Conservation (phyloP, 192 early-diverging fungal species). For the Gaertneriomyces sp. region DNA sequence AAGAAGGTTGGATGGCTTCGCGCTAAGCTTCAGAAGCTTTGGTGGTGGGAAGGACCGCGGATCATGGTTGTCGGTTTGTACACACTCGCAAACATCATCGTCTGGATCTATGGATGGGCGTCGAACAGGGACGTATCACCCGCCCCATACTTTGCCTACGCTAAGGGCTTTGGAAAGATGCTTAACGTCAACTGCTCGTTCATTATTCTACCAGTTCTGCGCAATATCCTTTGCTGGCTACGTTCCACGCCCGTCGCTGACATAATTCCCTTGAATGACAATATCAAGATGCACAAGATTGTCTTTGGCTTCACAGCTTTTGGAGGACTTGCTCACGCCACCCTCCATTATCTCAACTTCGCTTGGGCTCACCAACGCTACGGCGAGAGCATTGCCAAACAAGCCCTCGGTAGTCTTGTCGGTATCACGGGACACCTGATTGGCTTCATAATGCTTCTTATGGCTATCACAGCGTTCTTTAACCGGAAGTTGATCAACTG, state of each 20-base stretch:
- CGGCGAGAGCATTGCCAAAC: slow-evolving; percentile 17
- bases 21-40: slow-evolving; percentile 24
- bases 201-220: slow-evolving; percentile 31
- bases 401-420: slow-evolving; percentile 25
- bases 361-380: slow-evolving; percentile 10
- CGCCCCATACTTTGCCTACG: slow-evolving; percentile 32
- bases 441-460: slow-evolving; percentile 18
- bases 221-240: slow-evolving; percentile 34
- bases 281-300: slow-evolving; percentile 36
- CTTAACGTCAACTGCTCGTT: slow-evolving; percentile 38
- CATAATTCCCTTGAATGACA: slow-evolving; percentile 34
- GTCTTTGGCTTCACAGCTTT: slow-evolving; percentile 24
- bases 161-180: slow-evolving; percentile 38
- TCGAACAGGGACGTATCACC: background rate
- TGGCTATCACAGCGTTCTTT: slow-evolving; percentile 36
- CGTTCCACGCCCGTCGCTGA: slow-evolving; percentile 31
- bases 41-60: slow-evolving; percentile 28
- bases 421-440: slow-evolving; percentile 32
- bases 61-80: slow-evolving; percentile 20
- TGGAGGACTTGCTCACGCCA: slow-evolving; percentile 19
- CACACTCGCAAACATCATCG: slow-evolving; percentile 12
- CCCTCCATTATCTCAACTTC: slow-evolving; percentile 34
- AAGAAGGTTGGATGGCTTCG: background rate
- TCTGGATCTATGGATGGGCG: slow-evolving; percentile 33
- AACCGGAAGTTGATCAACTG: slow-evolving; percentile 65